phyloP scores from a whole-genome alignment of 2,329 filamentous ascomycete species.

The Xylaria sp. region DNA sequence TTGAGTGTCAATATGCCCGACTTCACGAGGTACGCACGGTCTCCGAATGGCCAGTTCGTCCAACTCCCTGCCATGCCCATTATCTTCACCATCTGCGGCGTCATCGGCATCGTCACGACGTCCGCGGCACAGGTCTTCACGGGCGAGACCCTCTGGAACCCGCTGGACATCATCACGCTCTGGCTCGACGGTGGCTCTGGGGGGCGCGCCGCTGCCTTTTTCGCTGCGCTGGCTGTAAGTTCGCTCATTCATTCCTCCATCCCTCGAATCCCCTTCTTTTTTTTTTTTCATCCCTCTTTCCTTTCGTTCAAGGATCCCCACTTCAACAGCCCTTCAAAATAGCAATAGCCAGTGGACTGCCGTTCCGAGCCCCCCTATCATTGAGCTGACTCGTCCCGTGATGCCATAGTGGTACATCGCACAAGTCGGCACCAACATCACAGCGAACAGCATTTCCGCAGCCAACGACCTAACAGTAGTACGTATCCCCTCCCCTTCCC shows the following conservation, averaged over 20 bases:
- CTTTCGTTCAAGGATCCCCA: not conserved
- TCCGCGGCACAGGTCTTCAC: slow-evolving; percentile 59
- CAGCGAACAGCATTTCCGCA: slow-evolving; percentile 59
- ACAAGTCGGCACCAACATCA: slow-evolving; percentile 61
- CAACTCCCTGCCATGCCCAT: slow-evolving; percentile 53
- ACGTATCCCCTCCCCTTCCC: not conserved
- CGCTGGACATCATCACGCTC: slow-evolving; percentile 51
- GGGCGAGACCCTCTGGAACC: slow-evolving; percentile 57
- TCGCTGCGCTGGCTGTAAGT: slow-evolving; percentile 51
- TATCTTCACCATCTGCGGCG: slow-evolving; percentile 54
- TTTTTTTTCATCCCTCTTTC: too few species aligned
- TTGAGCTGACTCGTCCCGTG: not conserved
- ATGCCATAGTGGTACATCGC: slow-evolving; percentile 55
- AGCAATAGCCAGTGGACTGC: not conserved
- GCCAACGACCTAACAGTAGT: slow-evolving; percentile 61
- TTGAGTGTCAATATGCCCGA: slow-evolving; percentile 59
- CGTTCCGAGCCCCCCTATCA: not conserved
- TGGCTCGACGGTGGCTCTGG: slow-evolving; percentile 52
- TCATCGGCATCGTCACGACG: slow-evolving; percentile 63
- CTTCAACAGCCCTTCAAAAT: not conserved
- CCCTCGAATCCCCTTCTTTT: not conserved
- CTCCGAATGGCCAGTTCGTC: slow-evolving; percentile 46
- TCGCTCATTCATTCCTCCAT: too few species aligned
- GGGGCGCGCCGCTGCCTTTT: slow-evolving; percentile 49
- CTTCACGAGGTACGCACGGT: slow-evolving; percentile 53